These are phyloP conservation scores for Leishmania turanica DNA, from an alignment of 208 protist species.

Conservation along the genomic window DNA sequence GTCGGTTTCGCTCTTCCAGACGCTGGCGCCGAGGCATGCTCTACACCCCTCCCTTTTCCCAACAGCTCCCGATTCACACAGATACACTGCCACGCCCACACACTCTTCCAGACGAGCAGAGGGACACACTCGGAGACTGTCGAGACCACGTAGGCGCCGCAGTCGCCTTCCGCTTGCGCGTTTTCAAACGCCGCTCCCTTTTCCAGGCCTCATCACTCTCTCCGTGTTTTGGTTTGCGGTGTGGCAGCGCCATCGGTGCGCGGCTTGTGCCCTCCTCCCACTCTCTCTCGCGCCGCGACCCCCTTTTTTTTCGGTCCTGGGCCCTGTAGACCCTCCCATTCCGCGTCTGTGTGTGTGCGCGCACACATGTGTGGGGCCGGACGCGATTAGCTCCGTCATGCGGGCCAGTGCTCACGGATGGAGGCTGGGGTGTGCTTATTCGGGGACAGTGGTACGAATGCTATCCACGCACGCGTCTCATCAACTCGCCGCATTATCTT, in stretches of 20 bases:
- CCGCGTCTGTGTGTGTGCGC: background rate
- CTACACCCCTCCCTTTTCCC: background rate
- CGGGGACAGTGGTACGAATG: background rate
- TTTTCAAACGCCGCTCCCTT: background rate
- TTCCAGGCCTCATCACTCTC: constrained; percentile 14
- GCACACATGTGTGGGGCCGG: background rate
- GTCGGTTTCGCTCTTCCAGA: background rate
- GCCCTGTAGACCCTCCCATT: background rate
- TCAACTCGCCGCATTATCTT: background rate
- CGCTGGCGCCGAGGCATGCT: background rate
- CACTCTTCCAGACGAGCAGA: background rate
- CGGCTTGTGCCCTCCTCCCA: background rate
- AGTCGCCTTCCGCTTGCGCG: too few relatives aligned
- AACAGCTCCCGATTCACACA: background rate
- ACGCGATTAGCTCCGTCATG: background rate
- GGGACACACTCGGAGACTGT: background rate
- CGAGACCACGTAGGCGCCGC: background rate
- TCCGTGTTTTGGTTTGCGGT: background rate
- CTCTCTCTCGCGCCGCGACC: background rate
- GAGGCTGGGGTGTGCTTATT: background rate
- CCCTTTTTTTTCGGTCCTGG: background rate
- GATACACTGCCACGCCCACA: background rate
- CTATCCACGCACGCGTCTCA: background rate
- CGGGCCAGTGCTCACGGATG: background rate
- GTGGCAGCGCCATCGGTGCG: background rate